phyloP scores from a whole-genome alignment of 192 early-diverging fungal species.

The Funneliformis geosporum region DNA sequence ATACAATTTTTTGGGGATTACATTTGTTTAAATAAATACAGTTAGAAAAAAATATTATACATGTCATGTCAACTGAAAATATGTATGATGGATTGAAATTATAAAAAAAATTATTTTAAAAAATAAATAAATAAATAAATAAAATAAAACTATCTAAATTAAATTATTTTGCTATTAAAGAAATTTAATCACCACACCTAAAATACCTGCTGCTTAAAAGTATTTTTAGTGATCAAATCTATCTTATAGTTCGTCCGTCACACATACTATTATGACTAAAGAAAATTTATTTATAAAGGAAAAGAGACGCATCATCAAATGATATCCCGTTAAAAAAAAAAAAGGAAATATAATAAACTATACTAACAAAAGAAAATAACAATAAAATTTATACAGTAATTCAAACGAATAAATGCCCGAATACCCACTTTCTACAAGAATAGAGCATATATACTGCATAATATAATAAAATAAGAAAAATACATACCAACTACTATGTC shows the following conservation, averaged over 20 bases:
- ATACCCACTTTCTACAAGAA: background rate
- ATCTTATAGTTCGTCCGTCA: background rate
- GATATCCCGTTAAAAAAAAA: background rate
- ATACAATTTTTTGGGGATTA: constrained; percentile 4
- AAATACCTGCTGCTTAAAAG: background rate
- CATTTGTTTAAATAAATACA: constrained; percentile 1
- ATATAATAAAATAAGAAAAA: background rate
- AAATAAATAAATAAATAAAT: background rate
- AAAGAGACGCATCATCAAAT: background rate
- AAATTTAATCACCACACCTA: background rate
- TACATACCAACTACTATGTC: background rate
- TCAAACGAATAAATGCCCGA: background rate
- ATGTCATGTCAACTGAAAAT: background rate
- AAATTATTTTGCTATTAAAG: background rate
- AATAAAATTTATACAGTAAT: too few relatives aligned
- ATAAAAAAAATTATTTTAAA: background rate
- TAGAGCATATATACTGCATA: background rate
- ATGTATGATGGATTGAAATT: background rate
- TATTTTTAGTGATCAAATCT: background rate
- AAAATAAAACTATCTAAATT: background rate
- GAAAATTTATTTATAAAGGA: background rate
- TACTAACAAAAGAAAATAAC: too few relatives aligned
- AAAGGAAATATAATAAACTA: background rate
- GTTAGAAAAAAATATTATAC: background rate
- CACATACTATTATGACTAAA: background rate